These are phyloP conservation scores for Naganishia vishniacii DNA, from an alignment of 768 basidiomycete genomes.

Conservation along the genomic window DNA sequence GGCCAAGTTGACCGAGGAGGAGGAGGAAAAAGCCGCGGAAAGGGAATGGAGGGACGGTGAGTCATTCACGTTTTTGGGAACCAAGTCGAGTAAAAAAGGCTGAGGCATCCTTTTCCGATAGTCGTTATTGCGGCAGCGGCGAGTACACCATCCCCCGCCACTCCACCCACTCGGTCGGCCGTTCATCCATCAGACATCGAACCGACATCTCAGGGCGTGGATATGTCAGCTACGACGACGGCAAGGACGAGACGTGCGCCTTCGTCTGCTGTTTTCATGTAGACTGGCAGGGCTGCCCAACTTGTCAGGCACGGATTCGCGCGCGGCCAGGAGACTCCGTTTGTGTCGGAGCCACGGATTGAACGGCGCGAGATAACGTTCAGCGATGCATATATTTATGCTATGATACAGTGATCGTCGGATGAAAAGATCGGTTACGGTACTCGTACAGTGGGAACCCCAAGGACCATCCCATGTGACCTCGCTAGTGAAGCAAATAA, in stretches of 20 bases:
- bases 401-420: no score
- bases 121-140: not conserved
- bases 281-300: not conserved
- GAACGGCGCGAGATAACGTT: no score
- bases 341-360: no score
- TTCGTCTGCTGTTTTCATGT: constrained; percentile 24
- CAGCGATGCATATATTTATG: no score
- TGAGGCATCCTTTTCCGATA: no score
- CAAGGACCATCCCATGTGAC: no score
- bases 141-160: not conserved
- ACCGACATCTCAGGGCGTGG: not conserved
- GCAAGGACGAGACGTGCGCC: constrained; percentile 9
- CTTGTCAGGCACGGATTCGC: no score
- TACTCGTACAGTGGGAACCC: no score
- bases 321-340: no score
- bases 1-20: constrained; percentile 28
- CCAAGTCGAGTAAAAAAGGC: no score
- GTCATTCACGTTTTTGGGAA: no score
- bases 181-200: constrained; percentile 2
- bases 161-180: not conserved
- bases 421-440: no score
- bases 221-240: not conserved
- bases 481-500: not conserved
- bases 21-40: constrained; percentile 28
- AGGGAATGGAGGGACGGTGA: constrained; percentile 33